Base-by-base conservation (phyloP, 2,329 filamentous ascomycete genomes). In the Hypoxylon sp. region DNA sequence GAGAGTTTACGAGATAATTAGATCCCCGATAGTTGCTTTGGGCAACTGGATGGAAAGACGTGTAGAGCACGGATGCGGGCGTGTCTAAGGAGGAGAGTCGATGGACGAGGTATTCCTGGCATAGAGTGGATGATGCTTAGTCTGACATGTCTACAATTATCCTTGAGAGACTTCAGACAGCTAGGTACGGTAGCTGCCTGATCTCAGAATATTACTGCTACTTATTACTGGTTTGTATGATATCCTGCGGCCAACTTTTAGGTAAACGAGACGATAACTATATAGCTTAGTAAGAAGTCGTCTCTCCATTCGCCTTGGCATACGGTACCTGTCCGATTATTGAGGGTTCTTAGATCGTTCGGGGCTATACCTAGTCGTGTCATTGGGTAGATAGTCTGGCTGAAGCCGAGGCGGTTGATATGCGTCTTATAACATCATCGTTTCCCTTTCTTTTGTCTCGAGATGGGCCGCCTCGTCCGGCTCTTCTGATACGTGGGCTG, bases 341-440 rank as follows among this genome's bases (percentile, higher is more conserved):
- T 28, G 36, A 14, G 14, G n/a, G 22, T 7, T 11, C 11, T 32
- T 11, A 24, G 12, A 53, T 53, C 51, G 36, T 53, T 53, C 44
- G 51, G 44, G 51, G 51, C 51, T 53, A 44, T 53, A 53, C 38
- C 12, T n/a, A 44, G 32, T 26, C 24, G 6, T 44, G 36, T 22
- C 24, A 18, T 9, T 12, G n/a, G n/a, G n/a, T n/a, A 32, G 24
- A 38, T 1, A 12, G 16, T 4, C 4, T 32, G 14, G 51, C 32
- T 28, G 36, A 40, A 22, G 46, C 46, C 46, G 36, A 50, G 46
- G 18, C 22, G 14, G 20, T 8, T 28, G 36, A 44, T 32, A 4
- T 32, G 16, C 11, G 16, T 20, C 51, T 44, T 53, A 28, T 38
- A 38, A 9, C 22, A 28, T 30, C n/a, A 36, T 30, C n/a, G 18